Evolutionary conservation across 2,329 filamentous ascomycete species (phyloP), one percentile per base, ranked within the genome.

Genomic region (Peltaster fructicola): DNA sequence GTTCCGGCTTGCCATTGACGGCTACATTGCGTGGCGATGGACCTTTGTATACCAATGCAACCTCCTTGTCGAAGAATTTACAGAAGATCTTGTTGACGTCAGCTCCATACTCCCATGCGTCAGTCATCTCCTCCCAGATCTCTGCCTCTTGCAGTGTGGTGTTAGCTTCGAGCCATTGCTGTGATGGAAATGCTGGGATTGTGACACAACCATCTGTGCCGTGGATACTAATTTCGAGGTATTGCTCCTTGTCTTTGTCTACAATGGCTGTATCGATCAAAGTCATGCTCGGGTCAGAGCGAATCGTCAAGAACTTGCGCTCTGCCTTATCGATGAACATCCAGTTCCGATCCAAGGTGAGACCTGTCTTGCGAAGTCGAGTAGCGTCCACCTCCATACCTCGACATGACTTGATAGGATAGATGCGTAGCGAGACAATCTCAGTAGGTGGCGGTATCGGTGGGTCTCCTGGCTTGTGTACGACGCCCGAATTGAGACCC

Each of bases 381-480:
- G 64, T 57, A 3, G 53, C 57, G 9, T 57, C 43, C 7, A 73
- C 51, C 19, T 60, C 53, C 35, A 74, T 55, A 7, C 69, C 69
- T 22, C 70, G 65, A 37, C 70, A 74, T 31, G 68, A 73, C 41
- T 74, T 74, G 39, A 74, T 65, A 8, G 69, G 69, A 41, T 73
- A 73, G 37, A 73, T 56, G 28, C 59, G 59, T 7, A 73, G 51
- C 4, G 48, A 49, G n/a, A 51, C 50, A 17, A 62, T 49, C 22
- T 56, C 47, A 1, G 54, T 56, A 3, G 45, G 43, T 15, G 47
- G 45, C 10, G 46, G 46, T 9, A 48, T 38, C 2, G 44, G 43
- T 10, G 46, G 44, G 8, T 32, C 33, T 15, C 37, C 37, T 11
- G 31, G 18, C 10, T 39, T 34, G 7, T 34, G 26, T 2, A 37